phyloP scores from a whole-genome alignment of 1,284 basidiomycete genomes.

The Leccinum solheimii region DNA sequence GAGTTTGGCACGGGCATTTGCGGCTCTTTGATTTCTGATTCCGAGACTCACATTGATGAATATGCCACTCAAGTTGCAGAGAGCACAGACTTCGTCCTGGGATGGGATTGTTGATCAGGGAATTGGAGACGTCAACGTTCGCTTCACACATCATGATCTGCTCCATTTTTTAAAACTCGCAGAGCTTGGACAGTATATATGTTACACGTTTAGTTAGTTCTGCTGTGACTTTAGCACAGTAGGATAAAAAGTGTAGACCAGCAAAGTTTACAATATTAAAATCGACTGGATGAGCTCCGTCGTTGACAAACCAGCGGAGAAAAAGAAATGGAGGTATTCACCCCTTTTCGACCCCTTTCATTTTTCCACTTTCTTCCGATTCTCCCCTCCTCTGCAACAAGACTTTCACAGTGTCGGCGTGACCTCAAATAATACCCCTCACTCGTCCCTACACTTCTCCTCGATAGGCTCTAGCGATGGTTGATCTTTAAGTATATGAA shows the following conservation, averaged over 20 bases:
- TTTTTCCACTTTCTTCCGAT: neutral
- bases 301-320: neutral
- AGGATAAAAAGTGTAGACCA: neutral
- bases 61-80: constrained; percentile 23
- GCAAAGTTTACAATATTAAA: neutral
- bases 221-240: neutral
- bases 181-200: constrained; percentile 3
- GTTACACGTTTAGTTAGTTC: neutral
- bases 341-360: neutral
- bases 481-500: constrained; percentile 10
- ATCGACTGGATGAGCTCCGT: neutral
- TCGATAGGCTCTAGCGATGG: constrained; percentile 13
- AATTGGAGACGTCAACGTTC: neutral
- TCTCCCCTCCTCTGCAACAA: neutral
- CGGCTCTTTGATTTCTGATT: constrained; percentile 35
- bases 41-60: constrained; percentile 11
- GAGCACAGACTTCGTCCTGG: constrained; percentile 52
- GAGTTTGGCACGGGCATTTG: constrained; percentile 67
- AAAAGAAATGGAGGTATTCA: neutral
- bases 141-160: neutral
- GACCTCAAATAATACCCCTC: neutral
- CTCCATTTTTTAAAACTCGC: neutral
- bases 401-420: neutral
- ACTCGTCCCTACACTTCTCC: constrained; percentile 21
- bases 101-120: constrained; percentile 60